Percentiles rank a stretch among this genome's conserved stretches.
phyloP scores from a whole-genome alignment of 1,139 yeast genomes.

The Debaryomycetaceae sp. region DNA sequence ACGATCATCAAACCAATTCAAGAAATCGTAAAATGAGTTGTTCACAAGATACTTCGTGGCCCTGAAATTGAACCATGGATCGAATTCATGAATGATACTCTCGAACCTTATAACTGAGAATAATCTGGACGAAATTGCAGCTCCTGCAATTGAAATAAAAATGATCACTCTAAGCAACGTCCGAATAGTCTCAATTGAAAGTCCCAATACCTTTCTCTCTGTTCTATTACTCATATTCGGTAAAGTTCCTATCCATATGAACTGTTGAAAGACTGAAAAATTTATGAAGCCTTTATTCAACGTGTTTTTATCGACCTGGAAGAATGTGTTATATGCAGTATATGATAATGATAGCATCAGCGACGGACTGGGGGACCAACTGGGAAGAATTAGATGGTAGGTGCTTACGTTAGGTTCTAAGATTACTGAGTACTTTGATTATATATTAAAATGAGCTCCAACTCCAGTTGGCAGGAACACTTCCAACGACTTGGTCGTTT shows the following conservation, averaged over 20 bases:
- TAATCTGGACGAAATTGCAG: slow-evolving; percentile 86
- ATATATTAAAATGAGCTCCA: slow-evolving; percentile 60
- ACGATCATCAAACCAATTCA: slow-evolving; percentile 98
- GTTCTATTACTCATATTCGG: slow-evolving; percentile 5
- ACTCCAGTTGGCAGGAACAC: slow-evolving; percentile 76
- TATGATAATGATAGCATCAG: background rate
- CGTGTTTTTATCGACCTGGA: slow-evolving; percentile 7
- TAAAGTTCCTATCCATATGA: background rate
- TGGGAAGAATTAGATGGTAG: too few relatives aligned
- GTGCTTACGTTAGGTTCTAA: background rate
- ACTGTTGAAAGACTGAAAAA: background rate
- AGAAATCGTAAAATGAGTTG: slow-evolving; percentile 82
- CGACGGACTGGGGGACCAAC: too few relatives aligned
- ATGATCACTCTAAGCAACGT: slow-evolving; percentile 60
- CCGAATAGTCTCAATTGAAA: slow-evolving; percentile 38
- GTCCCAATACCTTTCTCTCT: slow-evolving; percentile 25
- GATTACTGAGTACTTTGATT: background rate
- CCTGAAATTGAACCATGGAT: slow-evolving; percentile 97
- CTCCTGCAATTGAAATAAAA: slow-evolving; percentile 74
- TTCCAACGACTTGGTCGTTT: slow-evolving; percentile 40
- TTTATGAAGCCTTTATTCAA: slow-evolving; percentile 4
- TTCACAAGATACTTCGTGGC: slow-evolving; percentile 88
- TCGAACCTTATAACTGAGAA: slow-evolving; percentile 83
- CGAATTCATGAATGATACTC: slow-evolving; percentile 96
- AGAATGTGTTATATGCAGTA: slow-evolving; percentile 3